Percentiles rank a stretch among this genome's conserved stretches.
Conservation (phyloP, 1,284 basidiomycete genomes). For the Leccinum subspadiceum region DNA sequence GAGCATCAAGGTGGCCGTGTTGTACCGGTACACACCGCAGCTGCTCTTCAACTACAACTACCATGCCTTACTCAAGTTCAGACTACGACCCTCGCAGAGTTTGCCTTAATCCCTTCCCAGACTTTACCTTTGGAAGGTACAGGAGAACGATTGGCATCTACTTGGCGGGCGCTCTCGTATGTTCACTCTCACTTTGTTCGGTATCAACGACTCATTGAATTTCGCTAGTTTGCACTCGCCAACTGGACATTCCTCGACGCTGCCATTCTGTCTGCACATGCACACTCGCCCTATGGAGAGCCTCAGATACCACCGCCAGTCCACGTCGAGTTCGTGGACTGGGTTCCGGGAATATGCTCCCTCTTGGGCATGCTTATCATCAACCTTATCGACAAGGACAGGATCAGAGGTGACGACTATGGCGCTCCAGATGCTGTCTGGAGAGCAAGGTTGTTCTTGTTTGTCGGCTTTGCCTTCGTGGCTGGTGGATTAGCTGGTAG, state of each 20-base stretch:
- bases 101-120: conserved; percentile 73
- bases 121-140: conserved; percentile 61
- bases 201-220: neutral
- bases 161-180: conserved; percentile 83
- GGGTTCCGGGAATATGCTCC: conserved; percentile 94
- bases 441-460: conserved; percentile 86
- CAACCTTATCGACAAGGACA: conserved; percentile 94
- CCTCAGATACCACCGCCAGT: conserved; percentile 76
- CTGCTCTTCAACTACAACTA: neutral
- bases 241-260: conserved; percentile 98
- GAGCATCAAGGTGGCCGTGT: neutral
- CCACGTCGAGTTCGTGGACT: conserved; percentile 89
- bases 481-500: conserved; percentile 94
- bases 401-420: conserved; percentile 83
- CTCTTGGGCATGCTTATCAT: conserved; percentile 91
- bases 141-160: conserved; percentile 87
- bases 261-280: conserved; percentile 83
- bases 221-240: conserved; percentile 79
- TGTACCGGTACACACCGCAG: neutral
- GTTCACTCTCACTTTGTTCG: conserved; percentile 31
- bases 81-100: conserved; percentile 88
- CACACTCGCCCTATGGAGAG: conserved; percentile 67
- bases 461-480: conserved; percentile 96
- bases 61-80: conserved; percentile 43
- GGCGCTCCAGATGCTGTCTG: conserved; percentile 83